These are phyloP conservation scores for Alternaria viburni DNA, from an alignment of 2,329 filamentous ascomycete species.

Conservation along the genomic window DNA sequence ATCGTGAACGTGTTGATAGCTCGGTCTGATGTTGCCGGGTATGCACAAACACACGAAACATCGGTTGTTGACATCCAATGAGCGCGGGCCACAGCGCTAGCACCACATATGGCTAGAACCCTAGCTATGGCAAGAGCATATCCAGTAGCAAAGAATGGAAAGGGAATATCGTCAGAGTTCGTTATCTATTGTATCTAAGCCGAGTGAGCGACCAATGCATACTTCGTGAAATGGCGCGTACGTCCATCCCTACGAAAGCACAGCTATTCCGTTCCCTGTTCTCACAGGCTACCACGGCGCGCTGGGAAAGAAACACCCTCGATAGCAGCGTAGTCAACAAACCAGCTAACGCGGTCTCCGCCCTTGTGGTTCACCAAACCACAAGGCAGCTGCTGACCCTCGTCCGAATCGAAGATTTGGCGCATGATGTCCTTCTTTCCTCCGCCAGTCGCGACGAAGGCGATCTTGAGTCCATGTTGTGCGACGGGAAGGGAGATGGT, in stretches of 20 bases:
- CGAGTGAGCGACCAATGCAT: slow-evolving; percentile 31
- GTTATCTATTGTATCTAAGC: slow-evolving; percentile 31
- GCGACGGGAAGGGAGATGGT: slow-evolving; percentile 92
- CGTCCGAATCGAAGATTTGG: slow-evolving; percentile 83
- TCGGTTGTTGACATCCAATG: slow-evolving; percentile 8
- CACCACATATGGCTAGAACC: slow-evolving; percentile 3
- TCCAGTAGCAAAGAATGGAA: background rate
- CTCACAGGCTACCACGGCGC: slow-evolving; percentile 68
- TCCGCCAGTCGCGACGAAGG: slow-evolving; percentile 87
- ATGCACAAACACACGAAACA: slow-evolving; percentile 10
- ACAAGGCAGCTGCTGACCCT: slow-evolving; percentile 77
- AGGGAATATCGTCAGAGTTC: slow-evolving; percentile 8
- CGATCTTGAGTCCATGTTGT: slow-evolving; percentile 82
- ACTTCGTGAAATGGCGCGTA: slow-evolving; percentile 26
- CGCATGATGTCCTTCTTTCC: slow-evolving; percentile 93
- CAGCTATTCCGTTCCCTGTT: slow-evolving; percentile 13
- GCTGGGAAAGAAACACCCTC: slow-evolving; percentile 82
- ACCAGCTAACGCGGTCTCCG: slow-evolving; percentile 92
- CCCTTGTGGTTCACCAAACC: slow-evolving; percentile 83
- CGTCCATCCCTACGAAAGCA: slow-evolving; percentile 33
- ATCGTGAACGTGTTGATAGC: slow-evolving; percentile 2
- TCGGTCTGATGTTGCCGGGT: background rate
- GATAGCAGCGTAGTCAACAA: slow-evolving; percentile 84
- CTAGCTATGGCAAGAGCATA: background rate
- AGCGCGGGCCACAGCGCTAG: slow-evolving; percentile 7